Percentiles rank a stretch among this genome's conserved stretches.
Evolutionary conservation across 352 stramenopile genomes (phyloP).

Genomic region (Globisporangium irregulare): DNA sequence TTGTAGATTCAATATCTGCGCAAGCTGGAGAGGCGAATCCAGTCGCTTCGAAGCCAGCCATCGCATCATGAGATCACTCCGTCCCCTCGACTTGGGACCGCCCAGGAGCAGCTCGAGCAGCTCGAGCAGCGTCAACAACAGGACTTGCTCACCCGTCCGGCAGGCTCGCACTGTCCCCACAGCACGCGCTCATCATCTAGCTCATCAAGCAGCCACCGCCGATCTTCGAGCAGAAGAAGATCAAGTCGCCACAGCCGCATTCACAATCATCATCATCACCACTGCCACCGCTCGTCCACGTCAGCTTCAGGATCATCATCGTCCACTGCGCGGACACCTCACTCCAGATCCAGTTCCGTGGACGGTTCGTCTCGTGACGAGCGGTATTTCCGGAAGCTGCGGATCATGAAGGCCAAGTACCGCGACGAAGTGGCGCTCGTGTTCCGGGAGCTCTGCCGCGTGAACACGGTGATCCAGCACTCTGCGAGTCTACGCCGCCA

Average conservation of each 20-base stretch:
- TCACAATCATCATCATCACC: background rate
- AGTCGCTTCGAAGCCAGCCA: constrained; percentile 55
- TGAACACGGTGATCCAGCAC: constrained; percentile 80
- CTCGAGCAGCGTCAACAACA: constrained; percentile 8
- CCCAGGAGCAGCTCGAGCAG: constrained; percentile 11
- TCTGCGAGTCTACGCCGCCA: constrained; percentile 68
- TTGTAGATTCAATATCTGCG: constrained; percentile 53
- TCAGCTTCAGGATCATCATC: constrained; percentile 2
- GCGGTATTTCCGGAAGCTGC: constrained; percentile 67
- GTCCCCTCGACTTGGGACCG: background rate
- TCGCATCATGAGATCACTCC: constrained; percentile 25
- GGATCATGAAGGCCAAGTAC: constrained; percentile 69
- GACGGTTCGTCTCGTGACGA: constrained; percentile 31
- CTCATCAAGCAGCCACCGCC: constrained; percentile 22
- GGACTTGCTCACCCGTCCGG: background rate
- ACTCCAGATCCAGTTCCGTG: background rate
- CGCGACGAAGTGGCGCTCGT: constrained; percentile 79
- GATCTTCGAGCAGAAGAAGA: constrained; percentile 13
- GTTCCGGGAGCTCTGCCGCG: constrained; percentile 73
- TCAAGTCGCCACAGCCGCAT: constrained; percentile 1
- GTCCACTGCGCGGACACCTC: constrained; percentile 3
- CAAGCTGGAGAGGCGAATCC: constrained; percentile 62
- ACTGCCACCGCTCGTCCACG: background rate
- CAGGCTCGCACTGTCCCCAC: background rate
- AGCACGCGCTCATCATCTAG: background rate